A percentile compares a stretch with the other conserved stretches of the same genome.
phyloP scores from a whole-genome alignment of 805 yeast species.

The Komagataella phaffii region DNA sequence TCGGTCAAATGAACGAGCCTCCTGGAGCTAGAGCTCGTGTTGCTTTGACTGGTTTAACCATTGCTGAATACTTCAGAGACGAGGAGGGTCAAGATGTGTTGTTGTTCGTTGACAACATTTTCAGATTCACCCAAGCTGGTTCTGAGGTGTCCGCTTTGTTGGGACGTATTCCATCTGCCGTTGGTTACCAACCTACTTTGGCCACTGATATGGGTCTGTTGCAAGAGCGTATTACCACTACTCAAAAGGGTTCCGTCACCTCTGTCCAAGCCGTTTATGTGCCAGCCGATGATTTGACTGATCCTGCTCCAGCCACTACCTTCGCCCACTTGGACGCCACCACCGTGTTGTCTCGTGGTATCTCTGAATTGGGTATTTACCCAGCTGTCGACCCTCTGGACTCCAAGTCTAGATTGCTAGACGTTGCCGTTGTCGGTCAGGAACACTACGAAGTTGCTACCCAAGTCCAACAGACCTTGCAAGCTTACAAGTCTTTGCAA shows the following conservation, averaged over 20 bases:
- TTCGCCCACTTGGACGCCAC: constrained; percentile 99
- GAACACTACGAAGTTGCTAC: constrained; percentile 97
- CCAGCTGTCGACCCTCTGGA: constrained; percentile 99
- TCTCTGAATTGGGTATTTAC: constrained; percentile 99
- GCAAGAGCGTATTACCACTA: constrained; percentile 99
- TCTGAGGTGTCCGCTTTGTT: constrained; percentile 98
- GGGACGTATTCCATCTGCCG: constrained; percentile 99
- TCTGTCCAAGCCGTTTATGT: constrained; percentile 99
- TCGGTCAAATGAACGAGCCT: constrained; percentile 99
- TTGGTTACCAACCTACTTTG: constrained; percentile 99
- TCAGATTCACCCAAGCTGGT: constrained; percentile 99
- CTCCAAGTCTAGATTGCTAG: constrained; percentile 97
- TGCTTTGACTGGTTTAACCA: constrained; percentile 98
- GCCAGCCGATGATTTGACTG: constrained; percentile 99
- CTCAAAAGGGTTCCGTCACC: constrained; percentile 99
- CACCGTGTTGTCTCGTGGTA: constrained; percentile 98
- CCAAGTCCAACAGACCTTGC: constrained; percentile 93
- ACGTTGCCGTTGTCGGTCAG: constrained; percentile 93
- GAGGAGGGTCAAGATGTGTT: constrained; percentile 99
- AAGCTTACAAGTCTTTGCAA: constrained; percentile 98
- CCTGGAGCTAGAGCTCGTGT: constrained; percentile 99
- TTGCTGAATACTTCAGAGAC: constrained; percentile 99
- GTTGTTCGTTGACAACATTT: constrained; percentile 98
- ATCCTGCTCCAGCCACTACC: constrained; percentile 99
- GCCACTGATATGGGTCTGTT: constrained; percentile 99